These are phyloP conservation scores for Guillardia theta DNA, from an alignment of 78 protist species.

Conservation along the genomic window DNA sequence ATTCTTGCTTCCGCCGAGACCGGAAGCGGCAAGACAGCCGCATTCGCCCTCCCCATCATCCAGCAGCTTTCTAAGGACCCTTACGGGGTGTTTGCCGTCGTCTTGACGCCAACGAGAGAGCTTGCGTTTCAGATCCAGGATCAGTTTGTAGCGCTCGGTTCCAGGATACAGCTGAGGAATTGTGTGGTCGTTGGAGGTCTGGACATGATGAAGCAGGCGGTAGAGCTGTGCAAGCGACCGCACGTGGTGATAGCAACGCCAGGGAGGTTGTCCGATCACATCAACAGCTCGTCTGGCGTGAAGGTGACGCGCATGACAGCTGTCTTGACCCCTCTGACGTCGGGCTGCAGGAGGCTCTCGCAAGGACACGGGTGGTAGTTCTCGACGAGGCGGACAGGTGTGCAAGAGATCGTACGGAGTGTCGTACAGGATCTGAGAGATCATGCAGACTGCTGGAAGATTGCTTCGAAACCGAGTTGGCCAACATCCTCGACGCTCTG, in stretches of 20 bases:
- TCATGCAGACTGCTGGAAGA: too few species aligned
- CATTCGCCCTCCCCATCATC: slow-evolving; percentile 96
- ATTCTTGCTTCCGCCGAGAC: slow-evolving; percentile 60
- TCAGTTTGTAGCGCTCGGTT: slow-evolving; percentile 85
- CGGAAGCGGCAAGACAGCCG: slow-evolving; percentile 96
- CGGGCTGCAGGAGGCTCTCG: neutral
- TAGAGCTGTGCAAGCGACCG: slow-evolving; percentile 74
- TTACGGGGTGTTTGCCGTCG: slow-evolving; percentile 84
- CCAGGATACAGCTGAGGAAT: slow-evolving; percentile 58
- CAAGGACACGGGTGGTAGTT: neutral
- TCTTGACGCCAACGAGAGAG: slow-evolving; percentile 92
- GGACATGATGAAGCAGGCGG: slow-evolving; percentile 74
- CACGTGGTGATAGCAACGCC: slow-evolving; percentile 97
- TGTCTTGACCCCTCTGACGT: too few species aligned
- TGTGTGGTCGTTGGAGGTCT: slow-evolving; percentile 80
- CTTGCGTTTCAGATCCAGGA: slow-evolving; percentile 88
- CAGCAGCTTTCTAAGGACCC: slow-evolving; percentile 84
- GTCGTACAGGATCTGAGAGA: too few species aligned
- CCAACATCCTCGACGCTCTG: too few species aligned
- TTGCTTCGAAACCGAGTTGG: too few species aligned
- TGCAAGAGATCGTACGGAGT: too few species aligned
- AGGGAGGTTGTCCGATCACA: slow-evolving; percentile 59
- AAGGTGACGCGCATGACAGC: too few species aligned
- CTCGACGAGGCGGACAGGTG: slow-evolving; percentile 50
- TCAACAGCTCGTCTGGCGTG: neutral